A percentile compares a stretch with the other conserved stretches of the same genome.
phyloP scores from a whole-genome alignment of 257 asterid genomes.

The Leonotis leonurus region DNA sequence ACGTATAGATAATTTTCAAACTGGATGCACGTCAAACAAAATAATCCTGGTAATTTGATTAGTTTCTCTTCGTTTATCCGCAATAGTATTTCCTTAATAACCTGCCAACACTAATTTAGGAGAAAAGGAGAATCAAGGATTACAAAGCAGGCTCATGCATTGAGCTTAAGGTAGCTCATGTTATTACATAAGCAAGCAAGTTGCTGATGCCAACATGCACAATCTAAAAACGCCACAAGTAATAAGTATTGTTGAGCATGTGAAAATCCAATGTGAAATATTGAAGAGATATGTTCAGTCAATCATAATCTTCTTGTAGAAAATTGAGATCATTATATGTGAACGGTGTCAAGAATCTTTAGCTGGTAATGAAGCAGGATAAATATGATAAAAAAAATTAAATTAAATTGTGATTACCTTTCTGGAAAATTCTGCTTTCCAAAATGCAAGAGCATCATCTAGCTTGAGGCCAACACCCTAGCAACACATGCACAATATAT shows the following conservation, averaged over 20 bases:
- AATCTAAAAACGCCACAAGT: neutral
- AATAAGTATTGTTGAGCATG: neutral
- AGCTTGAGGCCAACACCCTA: slow-evolving; percentile 94
- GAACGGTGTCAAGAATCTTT: neutral
- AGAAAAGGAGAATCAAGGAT: neutral
- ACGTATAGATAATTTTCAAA: neutral
- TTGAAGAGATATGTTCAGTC: neutral
- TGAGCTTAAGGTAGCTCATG: no score
- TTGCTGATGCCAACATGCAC: neutral
- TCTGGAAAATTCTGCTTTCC: slow-evolving; percentile 88
- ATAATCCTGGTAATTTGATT: neutral
- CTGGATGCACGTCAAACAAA: slow-evolving; percentile 7
- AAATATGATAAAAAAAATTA: neutral
- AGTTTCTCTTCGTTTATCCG: neutral
- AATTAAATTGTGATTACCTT: slow-evolving; percentile 37
- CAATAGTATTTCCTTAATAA: neutral
- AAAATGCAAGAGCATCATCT: slow-evolving; percentile 97
- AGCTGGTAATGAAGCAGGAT: neutral
- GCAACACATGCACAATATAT: slow-evolving; percentile 13
- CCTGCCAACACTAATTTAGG: neutral
- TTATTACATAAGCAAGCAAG: neutral
- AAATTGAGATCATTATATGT: neutral
- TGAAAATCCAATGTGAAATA: neutral
- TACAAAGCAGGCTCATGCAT: slow-evolving; percentile 1
- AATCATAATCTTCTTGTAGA: neutral